Evolutionary conservation across 352 stramenopile genomes (phyloP).

Genomic region (Phytophthora constricta): DNA sequence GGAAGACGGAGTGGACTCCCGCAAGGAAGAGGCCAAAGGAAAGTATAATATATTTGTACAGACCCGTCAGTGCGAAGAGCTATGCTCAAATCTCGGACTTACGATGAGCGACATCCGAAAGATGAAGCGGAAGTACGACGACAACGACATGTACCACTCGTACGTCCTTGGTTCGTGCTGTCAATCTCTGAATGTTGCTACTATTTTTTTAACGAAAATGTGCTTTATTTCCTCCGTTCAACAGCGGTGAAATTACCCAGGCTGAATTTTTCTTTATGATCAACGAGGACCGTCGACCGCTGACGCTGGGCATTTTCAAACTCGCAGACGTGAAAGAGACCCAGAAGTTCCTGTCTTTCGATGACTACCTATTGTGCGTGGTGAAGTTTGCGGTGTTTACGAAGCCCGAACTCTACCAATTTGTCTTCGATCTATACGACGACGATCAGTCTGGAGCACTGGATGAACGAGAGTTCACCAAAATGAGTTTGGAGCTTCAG

Average conservation of each 20-base stretch:
- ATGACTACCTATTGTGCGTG: conserved; percentile 66
- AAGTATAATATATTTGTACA: conserved; percentile 65
- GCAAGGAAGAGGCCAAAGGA: conserved; percentile 39
- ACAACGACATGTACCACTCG: conserved; percentile 81
- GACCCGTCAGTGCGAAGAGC: conserved; percentile 55
- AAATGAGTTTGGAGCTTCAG: conserved; percentile 72
- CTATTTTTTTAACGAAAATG: background rate
- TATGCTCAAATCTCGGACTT: conserved; percentile 57
- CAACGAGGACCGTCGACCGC: conserved; percentile 54
- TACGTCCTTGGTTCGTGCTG: conserved; percentile 37
- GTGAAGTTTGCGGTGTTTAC: conserved; percentile 66
- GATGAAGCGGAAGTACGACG: conserved; percentile 76
- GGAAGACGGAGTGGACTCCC: conserved; percentile 9
- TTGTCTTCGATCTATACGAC: conserved; percentile 77
- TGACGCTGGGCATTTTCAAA: conserved; percentile 63
- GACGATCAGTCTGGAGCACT: conserved; percentile 59
- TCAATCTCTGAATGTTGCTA: background rate
- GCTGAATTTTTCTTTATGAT: conserved; percentile 82
- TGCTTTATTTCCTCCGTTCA: background rate
- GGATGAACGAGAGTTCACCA: conserved; percentile 66
- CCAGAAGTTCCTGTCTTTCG: conserved; percentile 72
- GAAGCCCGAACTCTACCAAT: conserved; percentile 73
- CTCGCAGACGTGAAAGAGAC: conserved; percentile 44
- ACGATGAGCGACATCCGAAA: conserved; percentile 62
- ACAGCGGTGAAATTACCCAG: conserved; percentile 73